These are phyloP conservation scores for Aspergillus cavernicola DNA, from an alignment of 495 filamentous ascomycete genomes.

Conservation along the genomic window DNA sequence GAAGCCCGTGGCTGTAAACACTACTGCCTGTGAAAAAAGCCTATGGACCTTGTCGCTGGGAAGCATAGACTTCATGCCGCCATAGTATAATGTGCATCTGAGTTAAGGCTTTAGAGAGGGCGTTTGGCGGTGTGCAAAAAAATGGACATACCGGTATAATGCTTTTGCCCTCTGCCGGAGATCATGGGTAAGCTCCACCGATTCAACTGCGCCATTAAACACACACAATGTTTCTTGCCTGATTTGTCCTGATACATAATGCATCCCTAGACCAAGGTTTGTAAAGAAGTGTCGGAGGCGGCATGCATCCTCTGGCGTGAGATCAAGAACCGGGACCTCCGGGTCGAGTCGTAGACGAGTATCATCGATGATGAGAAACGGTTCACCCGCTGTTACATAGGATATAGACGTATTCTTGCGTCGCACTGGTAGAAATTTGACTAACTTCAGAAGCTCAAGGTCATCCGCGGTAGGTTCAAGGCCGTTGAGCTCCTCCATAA, in stretches of 20 bases:
- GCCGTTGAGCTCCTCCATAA: not conserved
- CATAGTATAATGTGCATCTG: not conserved
- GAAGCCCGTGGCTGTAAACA: not conserved
- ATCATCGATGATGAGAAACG: not conserved
- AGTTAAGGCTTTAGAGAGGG: not conserved
- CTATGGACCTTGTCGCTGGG: not conserved
- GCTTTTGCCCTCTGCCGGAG: not conserved
- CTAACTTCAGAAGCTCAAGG: not conserved
- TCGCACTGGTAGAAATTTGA: not conserved
- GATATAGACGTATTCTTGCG: too few species aligned
- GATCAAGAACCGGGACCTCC: not conserved
- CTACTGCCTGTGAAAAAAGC: not conserved
- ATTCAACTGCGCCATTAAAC: too few species aligned
- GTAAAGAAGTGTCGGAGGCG: not conserved
- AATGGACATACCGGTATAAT: not conserved
- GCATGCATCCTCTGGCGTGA: not conserved
- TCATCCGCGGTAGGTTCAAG: not conserved
- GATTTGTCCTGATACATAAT: not conserved
- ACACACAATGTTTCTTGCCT: too few species aligned
- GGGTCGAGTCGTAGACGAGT: not conserved
- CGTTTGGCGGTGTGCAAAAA: too few species aligned
- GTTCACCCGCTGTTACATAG: not conserved
- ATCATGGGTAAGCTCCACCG: not conserved
- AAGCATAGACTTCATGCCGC: not conserved
- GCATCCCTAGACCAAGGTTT: not conserved